A percentile compares a stretch with the other conserved stretches of the same genome.
Conservation (phyloP, 176 grass and related monocot species). For the Oryza rufipogon region DNA sequence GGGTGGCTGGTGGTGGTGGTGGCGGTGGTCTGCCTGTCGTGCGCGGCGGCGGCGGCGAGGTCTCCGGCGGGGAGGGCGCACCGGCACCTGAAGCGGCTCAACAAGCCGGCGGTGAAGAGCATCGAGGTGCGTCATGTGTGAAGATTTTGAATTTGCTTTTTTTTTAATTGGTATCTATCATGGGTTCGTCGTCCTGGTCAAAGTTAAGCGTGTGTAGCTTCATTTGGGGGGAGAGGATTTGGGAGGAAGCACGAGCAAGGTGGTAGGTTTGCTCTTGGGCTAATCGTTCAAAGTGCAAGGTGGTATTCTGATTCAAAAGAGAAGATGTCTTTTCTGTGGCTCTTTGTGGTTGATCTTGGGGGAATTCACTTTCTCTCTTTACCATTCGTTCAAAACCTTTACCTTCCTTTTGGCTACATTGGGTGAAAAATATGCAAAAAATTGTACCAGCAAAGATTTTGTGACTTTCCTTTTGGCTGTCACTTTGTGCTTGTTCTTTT, state of each 20-base stretch:
- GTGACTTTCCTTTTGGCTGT: neutral
- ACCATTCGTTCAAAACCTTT: slow-evolving; percentile 4
- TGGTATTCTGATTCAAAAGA: slow-evolving; percentile 30
- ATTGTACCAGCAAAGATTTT: slow-evolving; percentile 8
- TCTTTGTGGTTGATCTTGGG: slow-evolving; percentile 19
- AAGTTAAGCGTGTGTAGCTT: neutral
- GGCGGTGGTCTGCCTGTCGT: slow-evolving; percentile 60
- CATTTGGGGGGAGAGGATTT: slow-evolving; percentile 33
- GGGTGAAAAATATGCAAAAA: neutral
- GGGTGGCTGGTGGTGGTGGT: slow-evolving; percentile 37
- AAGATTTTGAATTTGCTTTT: slow-evolving; percentile 16
- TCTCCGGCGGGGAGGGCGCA: slow-evolving; percentile 52
- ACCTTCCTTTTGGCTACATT: neutral
- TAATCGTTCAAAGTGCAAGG: neutral
- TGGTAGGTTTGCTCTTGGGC: neutral
- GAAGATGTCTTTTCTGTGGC: neutral
- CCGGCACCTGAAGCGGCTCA: slow-evolving; percentile 78
- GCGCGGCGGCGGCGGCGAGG: slow-evolving; percentile 45
- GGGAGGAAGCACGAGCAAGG: neutral
- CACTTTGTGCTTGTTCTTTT: slow-evolving; percentile 33
- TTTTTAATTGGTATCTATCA: neutral
- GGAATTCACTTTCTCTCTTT: slow-evolving; percentile 41
- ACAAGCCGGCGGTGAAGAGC: slow-evolving; percentile 81
- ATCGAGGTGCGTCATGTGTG: slow-evolving; percentile 61
- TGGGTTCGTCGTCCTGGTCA: neutral